A percentile compares a stretch with the other conserved stretches of the same genome.
Conservation (phyloP, 805 yeast genomes). For the Zygoascus biomembranicola region DNA sequence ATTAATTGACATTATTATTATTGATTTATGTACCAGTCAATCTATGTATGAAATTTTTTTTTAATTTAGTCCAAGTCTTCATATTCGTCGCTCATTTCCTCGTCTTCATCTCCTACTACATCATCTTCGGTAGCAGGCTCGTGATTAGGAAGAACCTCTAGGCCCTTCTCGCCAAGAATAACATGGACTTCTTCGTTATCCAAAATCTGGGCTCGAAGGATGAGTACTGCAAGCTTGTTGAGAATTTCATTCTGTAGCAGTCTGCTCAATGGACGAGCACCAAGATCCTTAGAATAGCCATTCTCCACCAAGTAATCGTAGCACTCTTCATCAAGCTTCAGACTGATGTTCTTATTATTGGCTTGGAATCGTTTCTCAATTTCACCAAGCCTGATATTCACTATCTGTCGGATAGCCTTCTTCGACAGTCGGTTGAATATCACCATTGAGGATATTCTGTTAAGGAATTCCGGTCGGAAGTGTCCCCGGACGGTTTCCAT, state of each 20-base stretch:
- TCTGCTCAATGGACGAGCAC: conserved; percentile 90
- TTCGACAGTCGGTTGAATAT: conserved; percentile 88
- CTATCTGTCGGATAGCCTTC: conserved; percentile 88
- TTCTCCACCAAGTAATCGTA: conserved; percentile 71
- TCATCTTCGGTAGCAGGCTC: conserved; percentile 52
- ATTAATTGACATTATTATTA: not conserved
- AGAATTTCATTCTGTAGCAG: conserved; percentile 82
- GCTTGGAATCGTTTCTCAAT: conserved; percentile 77
- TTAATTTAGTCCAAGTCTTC: conserved; percentile 5
- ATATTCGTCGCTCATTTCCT: conserved; percentile 7
- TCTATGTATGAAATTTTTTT: not conserved
- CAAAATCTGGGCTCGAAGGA: conserved; percentile 74
- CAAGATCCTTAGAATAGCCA: conserved; percentile 89
- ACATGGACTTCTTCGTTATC: conserved; percentile 85
- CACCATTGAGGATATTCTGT: conserved; percentile 89
- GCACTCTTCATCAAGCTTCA: conserved; percentile 69
- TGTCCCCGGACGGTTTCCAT: conserved; percentile 79
- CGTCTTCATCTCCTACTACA: conserved; percentile 24
- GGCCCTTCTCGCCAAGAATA: conserved; percentile 46
- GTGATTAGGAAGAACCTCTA: conserved; percentile 83
- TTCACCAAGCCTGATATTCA: conserved; percentile 73
- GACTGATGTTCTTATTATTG: conserved; percentile 69
- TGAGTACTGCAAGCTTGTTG: conserved; percentile 81
- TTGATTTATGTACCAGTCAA: not conserved
- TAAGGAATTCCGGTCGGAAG: conserved; percentile 95